Evolutionary conservation across 768 basidiomycete species (phyloP).

Genomic region (Hypholoma sublateritium): DNA sequence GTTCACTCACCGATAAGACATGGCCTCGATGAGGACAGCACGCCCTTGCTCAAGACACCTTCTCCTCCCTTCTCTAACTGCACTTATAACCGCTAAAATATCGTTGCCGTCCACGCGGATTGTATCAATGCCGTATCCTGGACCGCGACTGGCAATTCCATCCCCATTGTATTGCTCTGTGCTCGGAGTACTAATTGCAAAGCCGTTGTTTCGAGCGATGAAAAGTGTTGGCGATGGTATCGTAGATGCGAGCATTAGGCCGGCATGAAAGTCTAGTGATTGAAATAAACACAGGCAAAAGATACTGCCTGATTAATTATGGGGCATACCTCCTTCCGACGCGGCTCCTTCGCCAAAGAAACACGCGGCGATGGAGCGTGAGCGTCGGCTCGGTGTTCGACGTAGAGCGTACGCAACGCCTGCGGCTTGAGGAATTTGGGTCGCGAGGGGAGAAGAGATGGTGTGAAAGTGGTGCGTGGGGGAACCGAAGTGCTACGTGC

Average conservation of each 20-base stretch:
- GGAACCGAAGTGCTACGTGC: constrained; percentile 78
- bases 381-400: constrained; percentile 66
- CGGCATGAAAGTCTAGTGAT: constrained; percentile 83
- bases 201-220: constrained; percentile 84
- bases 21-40: constrained; percentile 84
- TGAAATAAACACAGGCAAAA: neutral
- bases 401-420: constrained; percentile 90
- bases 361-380: constrained; percentile 78
- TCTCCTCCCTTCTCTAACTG: constrained; percentile 68
- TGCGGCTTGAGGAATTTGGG: constrained; percentile 93
- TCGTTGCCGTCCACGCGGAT: constrained; percentile 95
- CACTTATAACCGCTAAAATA: constrained; percentile 76
- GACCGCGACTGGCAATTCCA: constrained; percentile 88
- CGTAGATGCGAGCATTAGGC: constrained; percentile 76
- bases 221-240: constrained; percentile 74
- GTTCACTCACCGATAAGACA: constrained; percentile 73
- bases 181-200: constrained; percentile 92
- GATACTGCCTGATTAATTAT: neutral
- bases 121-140: constrained; percentile 90
- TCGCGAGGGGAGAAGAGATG: constrained; percentile 91
- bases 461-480: constrained; percentile 85
- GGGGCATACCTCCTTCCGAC: constrained; percentile 70
- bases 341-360: constrained; percentile 96
- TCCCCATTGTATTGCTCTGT: constrained; percentile 90
- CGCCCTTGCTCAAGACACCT: constrained; percentile 76